Evolutionary conservation across 306 rosid species (phyloP).

Genomic region (Fragaria vesca): DNA sequence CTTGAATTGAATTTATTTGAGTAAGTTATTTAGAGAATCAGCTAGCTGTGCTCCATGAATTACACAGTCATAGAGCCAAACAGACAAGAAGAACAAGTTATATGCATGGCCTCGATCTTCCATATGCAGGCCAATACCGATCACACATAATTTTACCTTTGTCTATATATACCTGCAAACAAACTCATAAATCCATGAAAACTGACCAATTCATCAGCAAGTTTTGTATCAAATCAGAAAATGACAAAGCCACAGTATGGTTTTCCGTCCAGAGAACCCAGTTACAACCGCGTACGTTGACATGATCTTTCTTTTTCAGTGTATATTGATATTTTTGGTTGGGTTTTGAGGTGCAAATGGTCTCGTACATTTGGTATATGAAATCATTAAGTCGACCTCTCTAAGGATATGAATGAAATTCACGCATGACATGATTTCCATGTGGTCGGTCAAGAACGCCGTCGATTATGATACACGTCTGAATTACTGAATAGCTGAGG

Average conservation of each 20-base stretch:
- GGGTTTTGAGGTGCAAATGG: not conserved
- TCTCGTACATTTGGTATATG: not conserved
- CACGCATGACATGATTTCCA: not conserved
- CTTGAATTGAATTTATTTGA: no score
- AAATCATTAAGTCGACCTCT: not conserved
- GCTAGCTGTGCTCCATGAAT: no score
- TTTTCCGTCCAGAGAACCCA: not conserved
- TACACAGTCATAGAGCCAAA: not conserved
- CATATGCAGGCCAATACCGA: not conserved
- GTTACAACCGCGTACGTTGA: not conserved
- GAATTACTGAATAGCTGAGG: not conserved
- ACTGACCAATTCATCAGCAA: not conserved
- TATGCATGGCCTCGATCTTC: not conserved
- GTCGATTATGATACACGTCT: not conserved
- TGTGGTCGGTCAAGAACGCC: not conserved
- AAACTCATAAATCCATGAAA: not conserved
- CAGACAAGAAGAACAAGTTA: not conserved
- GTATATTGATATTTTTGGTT: not conserved
- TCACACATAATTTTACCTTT: not conserved
- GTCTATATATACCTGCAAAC: not conserved
- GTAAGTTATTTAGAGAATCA: no score
- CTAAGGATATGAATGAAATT: not conserved
- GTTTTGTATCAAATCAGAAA: not conserved
- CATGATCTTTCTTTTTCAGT: no score
- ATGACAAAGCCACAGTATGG: not conserved